Percentiles rank a stretch among this genome's conserved stretches.
Evolutionary conservation across 2,329 filamentous ascomycete species (phyloP).

Genomic region (Penicillium verrucosum): DNA sequence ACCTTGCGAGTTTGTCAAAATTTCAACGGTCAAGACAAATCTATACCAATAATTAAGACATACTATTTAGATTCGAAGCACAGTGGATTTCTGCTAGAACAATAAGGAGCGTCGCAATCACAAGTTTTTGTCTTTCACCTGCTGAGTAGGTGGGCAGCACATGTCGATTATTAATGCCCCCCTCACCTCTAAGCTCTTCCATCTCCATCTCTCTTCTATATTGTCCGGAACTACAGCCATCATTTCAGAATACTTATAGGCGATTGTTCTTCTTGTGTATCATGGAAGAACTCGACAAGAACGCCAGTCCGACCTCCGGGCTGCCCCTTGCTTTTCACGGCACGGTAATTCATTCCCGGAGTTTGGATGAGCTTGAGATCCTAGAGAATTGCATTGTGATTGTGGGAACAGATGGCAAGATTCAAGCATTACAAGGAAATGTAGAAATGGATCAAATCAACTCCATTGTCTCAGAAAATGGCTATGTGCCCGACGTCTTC

Average conservation of each 20-base stretch:
- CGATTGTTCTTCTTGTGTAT: not conserved
- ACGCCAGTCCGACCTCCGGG: constrained; percentile 11
- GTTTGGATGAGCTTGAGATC: constrained; percentile 27
- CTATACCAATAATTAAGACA: not conserved
- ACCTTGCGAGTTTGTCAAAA: not conserved
- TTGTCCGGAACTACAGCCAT: not conserved
- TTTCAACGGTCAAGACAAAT: not conserved
- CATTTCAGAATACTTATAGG: not conserved
- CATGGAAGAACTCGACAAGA: constrained; percentile 12
- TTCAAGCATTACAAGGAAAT: constrained; percentile 27
- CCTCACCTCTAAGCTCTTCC: not conserved
- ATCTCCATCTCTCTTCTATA: not conserved
- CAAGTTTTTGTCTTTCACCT: not conserved
- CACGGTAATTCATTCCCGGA: constrained; percentile 33
- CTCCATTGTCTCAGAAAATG: constrained; percentile 22
- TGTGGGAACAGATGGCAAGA: constrained; percentile 29
- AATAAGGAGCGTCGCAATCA: not conserved
- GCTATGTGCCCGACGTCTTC: constrained; percentile 27
- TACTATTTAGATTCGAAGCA: not conserved
- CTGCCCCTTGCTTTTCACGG: constrained; percentile 35
- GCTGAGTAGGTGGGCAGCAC: not conserved
- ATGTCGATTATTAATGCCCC: constrained; percentile 8
- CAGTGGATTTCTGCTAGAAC: not conserved
- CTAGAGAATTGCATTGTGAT: constrained; percentile 33
- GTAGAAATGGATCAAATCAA: constrained; percentile 22